phyloP scores from a whole-genome alignment of 1,284 basidiomycete genomes.

The Mrakiaceae sp. region DNA sequence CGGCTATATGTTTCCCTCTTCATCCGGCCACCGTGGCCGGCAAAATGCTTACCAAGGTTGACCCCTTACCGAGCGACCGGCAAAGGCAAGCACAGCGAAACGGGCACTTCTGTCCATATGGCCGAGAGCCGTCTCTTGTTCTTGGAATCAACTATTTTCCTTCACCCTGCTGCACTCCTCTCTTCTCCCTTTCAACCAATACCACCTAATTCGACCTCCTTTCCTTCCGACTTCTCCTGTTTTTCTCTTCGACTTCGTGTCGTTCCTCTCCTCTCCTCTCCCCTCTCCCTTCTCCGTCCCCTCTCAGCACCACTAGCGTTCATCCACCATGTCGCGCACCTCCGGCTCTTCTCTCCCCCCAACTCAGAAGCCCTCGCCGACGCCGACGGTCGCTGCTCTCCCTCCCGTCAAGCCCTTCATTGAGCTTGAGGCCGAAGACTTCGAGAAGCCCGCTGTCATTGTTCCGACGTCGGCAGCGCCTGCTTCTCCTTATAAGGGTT shows the following conservation, averaged over 20 bases:
- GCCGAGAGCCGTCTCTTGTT: too few relatives aligned
- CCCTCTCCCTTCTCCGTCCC: not conserved
- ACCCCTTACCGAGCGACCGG: too few relatives aligned
- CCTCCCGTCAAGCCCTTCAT: not conserved
- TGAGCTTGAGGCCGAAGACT: not conserved
- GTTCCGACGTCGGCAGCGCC: not conserved
- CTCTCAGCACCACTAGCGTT: not conserved
- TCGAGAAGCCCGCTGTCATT: not conserved
- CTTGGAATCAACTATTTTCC: too few relatives aligned
- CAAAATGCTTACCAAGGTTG: too few relatives aligned
- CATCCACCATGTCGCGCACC: not conserved
- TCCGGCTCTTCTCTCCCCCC: not conserved
- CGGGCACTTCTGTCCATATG: too few relatives aligned
- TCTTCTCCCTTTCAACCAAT: too few relatives aligned
- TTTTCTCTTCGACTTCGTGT: not conserved
- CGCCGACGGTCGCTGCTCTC: not conserved
- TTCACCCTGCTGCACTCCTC: too few relatives aligned
- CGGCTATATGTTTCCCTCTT: too few relatives aligned
- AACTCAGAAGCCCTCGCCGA: not conserved
- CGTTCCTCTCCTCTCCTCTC: not conserved
- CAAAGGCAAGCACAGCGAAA: too few relatives aligned
- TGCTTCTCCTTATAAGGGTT: slow-evolving; percentile 2
- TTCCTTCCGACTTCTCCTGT: not conserved
- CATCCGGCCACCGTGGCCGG: too few relatives aligned
- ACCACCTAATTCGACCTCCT: too few relatives aligned